Conservation (phyloP, 768 basidiomycete species). For the Pluteus cervinus region DNA sequence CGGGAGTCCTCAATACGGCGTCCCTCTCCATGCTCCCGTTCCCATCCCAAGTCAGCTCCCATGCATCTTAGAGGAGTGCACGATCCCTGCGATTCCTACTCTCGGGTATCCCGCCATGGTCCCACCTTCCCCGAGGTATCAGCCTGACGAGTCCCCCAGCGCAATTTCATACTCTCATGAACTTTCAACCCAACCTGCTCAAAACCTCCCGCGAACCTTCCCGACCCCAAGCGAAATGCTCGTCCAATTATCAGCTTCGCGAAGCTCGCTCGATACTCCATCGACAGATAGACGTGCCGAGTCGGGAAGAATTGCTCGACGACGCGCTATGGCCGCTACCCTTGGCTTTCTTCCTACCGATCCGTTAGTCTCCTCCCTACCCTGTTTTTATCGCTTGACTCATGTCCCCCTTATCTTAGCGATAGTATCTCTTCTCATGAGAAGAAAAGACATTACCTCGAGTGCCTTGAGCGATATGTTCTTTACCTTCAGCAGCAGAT, state of each 20-base stretch:
- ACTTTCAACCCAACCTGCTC: conserved; percentile 4
- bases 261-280: neutral
- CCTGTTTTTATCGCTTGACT: conserved; percentile 5
- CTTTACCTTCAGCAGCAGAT: conserved; percentile 60
- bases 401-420: conserved; percentile 20
- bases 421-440: conserved; percentile 77
- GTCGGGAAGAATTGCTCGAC: conserved; percentile 4
- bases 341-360: conserved; percentile 56
- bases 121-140: too few species aligned
- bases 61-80: too few species aligned
- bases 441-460: conserved; percentile 69
- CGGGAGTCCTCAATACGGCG: too few species aligned
- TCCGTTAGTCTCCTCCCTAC: conserved; percentile 36
- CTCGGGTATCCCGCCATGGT: too few species aligned
- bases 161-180: conserved; percentile 10
- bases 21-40: too few species aligned
- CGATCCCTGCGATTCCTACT: too few species aligned
- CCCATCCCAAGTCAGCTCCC: too few species aligned
- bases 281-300: neutral
- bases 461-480: conserved; percentile 69
- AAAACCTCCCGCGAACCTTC: conserved; percentile 31
- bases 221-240: conserved; percentile 65
- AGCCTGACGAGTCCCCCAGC: conserved; percentile 8
- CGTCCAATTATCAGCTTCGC: conserved; percentile 28
- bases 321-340: conserved; percentile 40